A percentile compares a stretch with the other conserved stretches of the same genome.
phyloP scores from a whole-genome alignment of 2,329 filamentous ascomycete genomes.

The Balansia obtecta region DNA sequence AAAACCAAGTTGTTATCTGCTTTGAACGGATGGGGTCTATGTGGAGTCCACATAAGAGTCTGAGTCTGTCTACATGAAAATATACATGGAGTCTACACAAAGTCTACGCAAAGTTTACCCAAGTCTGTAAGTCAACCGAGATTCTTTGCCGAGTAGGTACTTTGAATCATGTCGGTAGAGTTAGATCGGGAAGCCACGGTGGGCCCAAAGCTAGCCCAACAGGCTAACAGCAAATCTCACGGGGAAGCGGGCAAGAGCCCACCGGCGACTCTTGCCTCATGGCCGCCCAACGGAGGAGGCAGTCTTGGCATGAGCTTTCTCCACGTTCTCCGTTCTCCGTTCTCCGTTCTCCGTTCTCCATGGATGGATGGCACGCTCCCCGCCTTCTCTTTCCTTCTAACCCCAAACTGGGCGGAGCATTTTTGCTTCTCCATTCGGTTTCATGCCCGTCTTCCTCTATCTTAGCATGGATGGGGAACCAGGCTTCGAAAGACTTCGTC shows the following conservation, averaged over 20 bases:
- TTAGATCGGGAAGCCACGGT: slow-evolving; percentile 2
- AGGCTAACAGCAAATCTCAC: slow-evolving; percentile 3
- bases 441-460: no score
- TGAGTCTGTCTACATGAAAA: no score
- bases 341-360: no score
- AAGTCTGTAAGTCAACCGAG: no score
- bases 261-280: slow-evolving; percentile 1
- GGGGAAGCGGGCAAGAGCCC: slow-evolving; percentile 1
- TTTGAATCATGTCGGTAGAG: neutral
- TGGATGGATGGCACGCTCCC: neutral
- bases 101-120: no score
- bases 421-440: no score
- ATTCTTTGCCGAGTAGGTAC: no score
- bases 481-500: no score
- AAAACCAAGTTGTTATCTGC: neutral
- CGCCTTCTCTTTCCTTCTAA: neutral
- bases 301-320: neutral
- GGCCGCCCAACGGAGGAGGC: neutral
- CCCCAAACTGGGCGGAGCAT: no score
- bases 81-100: no score
- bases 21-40: neutral
- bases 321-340: neutral
- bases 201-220: neutral
- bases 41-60: no score
- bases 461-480: no score